Base-by-base conservation (phyloP, 768 basidiomycete genomes). In the Boletus sp. region DNA sequence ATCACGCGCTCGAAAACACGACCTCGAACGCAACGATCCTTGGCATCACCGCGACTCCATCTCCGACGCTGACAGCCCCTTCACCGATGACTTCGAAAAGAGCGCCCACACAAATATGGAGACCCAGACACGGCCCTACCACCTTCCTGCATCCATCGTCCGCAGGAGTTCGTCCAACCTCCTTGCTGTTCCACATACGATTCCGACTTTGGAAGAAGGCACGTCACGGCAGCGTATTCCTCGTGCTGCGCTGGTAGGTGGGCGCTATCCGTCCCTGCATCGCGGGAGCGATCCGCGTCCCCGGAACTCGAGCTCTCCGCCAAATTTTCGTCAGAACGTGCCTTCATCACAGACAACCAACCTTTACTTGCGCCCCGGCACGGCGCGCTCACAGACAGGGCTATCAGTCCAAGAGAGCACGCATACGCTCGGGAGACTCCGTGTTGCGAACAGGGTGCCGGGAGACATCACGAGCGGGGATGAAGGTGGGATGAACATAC, bases 361-460 rank as follows among this genome's bases (percentile, higher is more conserved):
- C 4, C 23, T 1, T 2, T 15, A 39, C 21, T 47, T 56, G 33
- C 40, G 67, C 33, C 60, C 62, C 41, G 48, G 61, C 39, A 50
- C 49, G 27, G 51, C 33, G 17, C 67, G 60, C 27, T 27, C 57
- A 8, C 51, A 46, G 19, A 57, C 67, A 8, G 62, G 55, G 3
- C 11, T 57, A 32, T 66, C 67, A 0, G 69, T 70, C 11, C 70
- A 68, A 50, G 64, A 69, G 39, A 74, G 68, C 49, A 61, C 61
- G 33, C 62, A 63, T 37, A 73, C 75, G 4, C 70, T 82, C 0
- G 80, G 80, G 5, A 70, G 66, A 13, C 71, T 83, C 17, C 76
- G 73, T 43, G 75, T 83, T 44, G 70, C 78, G 27, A 83, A 83
- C 60, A 68, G 75, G 49, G 64, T 72, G 2, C 77, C 79, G 8